Evolutionary conservation across 306 rosid species (phyloP), one percentile per base, ranked within the genome.

Genomic region (Lupinus albus): DNA sequence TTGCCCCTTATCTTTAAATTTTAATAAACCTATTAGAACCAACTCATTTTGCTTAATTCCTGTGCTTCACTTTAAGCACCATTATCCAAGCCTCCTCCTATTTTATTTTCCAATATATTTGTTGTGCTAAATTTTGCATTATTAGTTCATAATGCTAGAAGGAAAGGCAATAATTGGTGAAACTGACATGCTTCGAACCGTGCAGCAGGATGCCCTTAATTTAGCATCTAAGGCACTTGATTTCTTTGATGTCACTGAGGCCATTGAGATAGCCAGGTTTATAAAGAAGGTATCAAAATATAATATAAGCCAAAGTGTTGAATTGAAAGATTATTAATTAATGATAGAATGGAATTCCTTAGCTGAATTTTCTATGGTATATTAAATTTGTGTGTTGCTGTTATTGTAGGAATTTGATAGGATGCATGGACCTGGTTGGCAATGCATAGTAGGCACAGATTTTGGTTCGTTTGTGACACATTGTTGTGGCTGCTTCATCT

Each of bases 391-490:
- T 72, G 4, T 72, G 48, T 25, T 25, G 28, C 16, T 64, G 57
- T 21, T 70, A 12, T 14, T 75, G 81, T 80, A 92, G 96, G 88
- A 92, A 74, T 87, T 89, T 84, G 98, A 92, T 58, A 75, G 71
- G 74, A 33, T 39, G 2, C 65, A 92, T 74, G 97, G 89, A 42
- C 15, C 67, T 71, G 96, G 97, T 46, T 92, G 96, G 96, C 97
- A 92, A 71, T 92, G 97, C 78, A 85, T 89, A 18, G 96, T 87
- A 20, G 97, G 97, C 36, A 89, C 88, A 25, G 92, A 92, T 82
- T 92, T 92, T 75, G 92, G 96, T 57, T 92, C 98, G 1, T 92
- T 87, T 83, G 95, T 92, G 77, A 92, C 96, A 0, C 96, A 89
- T 59, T 89, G 86, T 11, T 80, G 75, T 44, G 95, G 96, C 10